Evolutionary conservation across 768 basidiomycete genomes (phyloP), one percentile per base, ranked within the genome.

Genomic region (Tricholoma bakamatsutake): DNA sequence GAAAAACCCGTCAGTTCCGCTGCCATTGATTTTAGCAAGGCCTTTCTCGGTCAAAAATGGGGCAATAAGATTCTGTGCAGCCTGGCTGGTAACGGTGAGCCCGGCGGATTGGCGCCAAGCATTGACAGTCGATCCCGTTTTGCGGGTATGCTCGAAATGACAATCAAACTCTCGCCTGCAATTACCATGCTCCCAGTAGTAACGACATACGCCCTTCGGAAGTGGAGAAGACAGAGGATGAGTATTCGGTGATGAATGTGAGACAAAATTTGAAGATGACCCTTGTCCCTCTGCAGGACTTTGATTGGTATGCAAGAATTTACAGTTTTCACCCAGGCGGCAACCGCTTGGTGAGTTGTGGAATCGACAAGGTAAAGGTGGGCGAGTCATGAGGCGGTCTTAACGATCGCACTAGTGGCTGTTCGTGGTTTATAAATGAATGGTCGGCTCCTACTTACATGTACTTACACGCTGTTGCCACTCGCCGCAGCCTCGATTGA

Each of bases 141-240:
- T 61, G 45, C 47, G 59, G 6, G 59, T 61, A 57, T 84, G 83
- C 21, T 49, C 56, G 59, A 65, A 82, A 34, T 60, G 68, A 64
- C 82, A 84, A 1, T 62, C 60, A 52, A 78, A 80, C 46, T 76
- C 78, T 12, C 64, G 64, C n/a, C 59, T 71, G 64, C 82, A 84
- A 40, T 57, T 66, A 9, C 81, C 82, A 0, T 59, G 65, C 1
- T 69, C 65, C 80, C 79, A 83, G 61, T 68, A 84, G 59, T 65
- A 76, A 24, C 58, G 65, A 66, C 82, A 84, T 7, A 71, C 66
- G 2, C 79, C 79, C 18, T 28, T 57, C 3, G 76, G 75, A 21
- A 54, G 56, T 34, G 31, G 58, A 53, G 50, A 55, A 42, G 51
- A 53, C 27, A 53, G 27, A 49, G 57, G 61, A 54, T 55, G 55